phyloP scores from a whole-genome alignment of 2,329 filamentous ascomycete species.

The Venturia effusa region DNA sequence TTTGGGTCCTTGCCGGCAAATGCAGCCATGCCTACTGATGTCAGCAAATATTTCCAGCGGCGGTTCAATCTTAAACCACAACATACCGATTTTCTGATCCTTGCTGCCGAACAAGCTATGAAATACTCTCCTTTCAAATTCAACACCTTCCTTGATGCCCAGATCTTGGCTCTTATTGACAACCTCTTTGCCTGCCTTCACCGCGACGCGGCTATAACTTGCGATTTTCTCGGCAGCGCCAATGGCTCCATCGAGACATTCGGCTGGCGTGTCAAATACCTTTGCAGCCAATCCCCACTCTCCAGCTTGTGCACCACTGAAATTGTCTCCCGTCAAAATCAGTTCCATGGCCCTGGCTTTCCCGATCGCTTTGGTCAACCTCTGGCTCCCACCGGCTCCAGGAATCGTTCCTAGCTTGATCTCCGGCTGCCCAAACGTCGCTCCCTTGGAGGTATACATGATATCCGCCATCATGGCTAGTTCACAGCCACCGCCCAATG shows the following conservation, averaged over 20 bases:
- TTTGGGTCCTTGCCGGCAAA: slow-evolving; percentile 96
- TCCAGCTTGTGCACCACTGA: slow-evolving; percentile 73
- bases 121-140: slow-evolving; percentile 89
- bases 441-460: slow-evolving; percentile 73
- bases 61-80: background rate
- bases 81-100: slow-evolving; percentile 86
- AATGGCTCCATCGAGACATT: slow-evolving; percentile 69
- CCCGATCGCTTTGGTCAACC: slow-evolving; percentile 43
- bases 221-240: slow-evolving; percentile 86
- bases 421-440: slow-evolving; percentile 94
- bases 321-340: slow-evolving; percentile 75
- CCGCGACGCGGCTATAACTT: slow-evolving; percentile 71
- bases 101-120: slow-evolving; percentile 85
- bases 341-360: slow-evolving; percentile 82
- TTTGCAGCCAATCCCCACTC: slow-evolving; percentile 84
- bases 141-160: slow-evolving; percentile 75
- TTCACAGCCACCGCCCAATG: slow-evolving; percentile 90
- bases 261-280: slow-evolving; percentile 68
- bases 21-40: slow-evolving; percentile 60
- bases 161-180: slow-evolving; percentile 98
- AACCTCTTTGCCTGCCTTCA: slow-evolving; percentile 90
- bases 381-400: slow-evolving; percentile 79
- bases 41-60: slow-evolving; percentile 5
- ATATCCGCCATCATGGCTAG: slow-evolving; percentile 97
- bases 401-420: slow-evolving; percentile 91